phyloP scores from a whole-genome alignment of 1,284 basidiomycete species.

The Leccinum subrobustum region DNA sequence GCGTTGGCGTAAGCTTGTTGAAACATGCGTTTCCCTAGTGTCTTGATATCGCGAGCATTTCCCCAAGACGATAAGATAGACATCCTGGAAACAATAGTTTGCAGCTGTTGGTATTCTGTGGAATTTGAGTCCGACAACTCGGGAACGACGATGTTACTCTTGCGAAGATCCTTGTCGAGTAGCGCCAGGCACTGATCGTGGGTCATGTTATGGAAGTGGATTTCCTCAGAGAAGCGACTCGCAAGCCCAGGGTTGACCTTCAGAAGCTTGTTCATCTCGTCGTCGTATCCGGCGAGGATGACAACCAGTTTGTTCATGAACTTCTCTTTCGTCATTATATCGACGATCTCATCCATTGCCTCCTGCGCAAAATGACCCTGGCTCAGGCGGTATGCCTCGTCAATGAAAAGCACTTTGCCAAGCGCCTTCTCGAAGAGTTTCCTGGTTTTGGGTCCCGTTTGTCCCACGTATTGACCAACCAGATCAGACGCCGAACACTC shows the following conservation, averaged over 20 bases:
- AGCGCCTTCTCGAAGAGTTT: conserved; percentile 57
- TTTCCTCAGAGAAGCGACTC: conserved; percentile 62
- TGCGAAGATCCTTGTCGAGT: conserved; percentile 44
- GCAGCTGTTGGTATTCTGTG: conserved; percentile 35
- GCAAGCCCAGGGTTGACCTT: conserved; percentile 57
- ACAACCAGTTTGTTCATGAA: conserved; percentile 60
- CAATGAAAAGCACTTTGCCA: conserved; percentile 62
- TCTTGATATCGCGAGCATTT: conserved; percentile 60
- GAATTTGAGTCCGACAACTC: conserved; percentile 37
- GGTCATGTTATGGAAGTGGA: conserved; percentile 52
- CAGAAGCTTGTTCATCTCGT: conserved; percentile 62
- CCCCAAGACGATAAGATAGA: conserved; percentile 53
- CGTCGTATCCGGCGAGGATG: conserved; percentile 64
- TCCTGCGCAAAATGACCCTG: conserved; percentile 62
- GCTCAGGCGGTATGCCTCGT: conserved; percentile 61
- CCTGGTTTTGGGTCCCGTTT: conserved; percentile 62
- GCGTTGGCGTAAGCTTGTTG: conserved; percentile 29
- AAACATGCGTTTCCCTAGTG: conserved; percentile 48
- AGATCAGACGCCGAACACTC: conserved; percentile 67
- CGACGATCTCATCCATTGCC: conserved; percentile 67
- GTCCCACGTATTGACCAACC: conserved; percentile 62
- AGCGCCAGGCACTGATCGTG: conserved; percentile 48
- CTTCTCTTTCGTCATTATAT: conserved; percentile 52
- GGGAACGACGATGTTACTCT: conserved; percentile 39
- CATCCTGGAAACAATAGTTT: conserved; percentile 38